Evolutionary conservation across 495 filamentous ascomycete genomes (phyloP).

Genomic region (Xylaria castorea): DNA sequence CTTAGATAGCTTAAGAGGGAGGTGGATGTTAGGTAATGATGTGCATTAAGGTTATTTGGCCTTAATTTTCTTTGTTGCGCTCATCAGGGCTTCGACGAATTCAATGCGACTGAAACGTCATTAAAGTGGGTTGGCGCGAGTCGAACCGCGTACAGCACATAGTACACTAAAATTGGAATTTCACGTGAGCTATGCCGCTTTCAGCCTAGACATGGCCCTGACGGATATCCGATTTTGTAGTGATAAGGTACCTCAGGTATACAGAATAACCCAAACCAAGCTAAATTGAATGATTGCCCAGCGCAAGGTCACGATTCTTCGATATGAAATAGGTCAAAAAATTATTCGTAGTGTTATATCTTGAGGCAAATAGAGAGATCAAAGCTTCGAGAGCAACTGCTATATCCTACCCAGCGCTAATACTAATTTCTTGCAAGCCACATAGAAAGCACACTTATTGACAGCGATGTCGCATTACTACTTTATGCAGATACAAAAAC

Average conservation of each 20-base stretch:
- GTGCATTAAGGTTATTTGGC: slow-evolving; percentile 18
- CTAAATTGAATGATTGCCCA: neutral
- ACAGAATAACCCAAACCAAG: too few relatives aligned
- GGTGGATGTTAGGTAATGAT: neutral
- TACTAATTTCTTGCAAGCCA: neutral
- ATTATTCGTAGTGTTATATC: neutral
- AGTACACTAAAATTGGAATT: neutral
- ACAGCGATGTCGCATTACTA: neutral
- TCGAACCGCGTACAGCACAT: neutral
- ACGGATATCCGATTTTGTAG: neutral
- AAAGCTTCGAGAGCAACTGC: neutral
- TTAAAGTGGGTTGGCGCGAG: slow-evolving; percentile 24
- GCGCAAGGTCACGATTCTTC: neutral
- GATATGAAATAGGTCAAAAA: neutral
- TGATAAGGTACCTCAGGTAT: too few relatives aligned
- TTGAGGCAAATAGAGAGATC: neutral
- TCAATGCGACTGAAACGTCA: slow-evolving; percentile 23
- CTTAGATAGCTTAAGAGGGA: neutral
- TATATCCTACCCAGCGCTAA: neutral
- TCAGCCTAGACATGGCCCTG: neutral
- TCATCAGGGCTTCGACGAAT: slow-evolving; percentile 19
- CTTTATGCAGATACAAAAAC: neutral
- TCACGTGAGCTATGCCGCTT: neutral
- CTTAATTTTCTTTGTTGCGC: slow-evolving; percentile 22
- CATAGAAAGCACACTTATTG: neutral